Evolutionary conservation across 1,284 basidiomycete genomes (phyloP).

Genomic region (Veloporphyrellus conicus): DNA sequence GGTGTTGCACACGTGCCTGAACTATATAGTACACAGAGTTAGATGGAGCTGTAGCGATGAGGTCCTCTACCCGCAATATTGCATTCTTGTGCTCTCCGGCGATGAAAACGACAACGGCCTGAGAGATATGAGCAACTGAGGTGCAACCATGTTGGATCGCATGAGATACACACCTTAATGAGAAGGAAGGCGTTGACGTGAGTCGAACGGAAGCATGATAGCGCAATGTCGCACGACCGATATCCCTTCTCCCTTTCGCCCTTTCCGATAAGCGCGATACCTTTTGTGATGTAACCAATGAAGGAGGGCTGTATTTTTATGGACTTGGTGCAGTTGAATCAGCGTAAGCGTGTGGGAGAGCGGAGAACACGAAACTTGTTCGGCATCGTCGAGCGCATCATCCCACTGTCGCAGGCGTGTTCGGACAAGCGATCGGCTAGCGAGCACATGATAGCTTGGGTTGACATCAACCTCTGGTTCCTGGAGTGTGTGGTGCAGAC

Average conservation of each 20-base stretch:
- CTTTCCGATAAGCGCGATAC: neutral
- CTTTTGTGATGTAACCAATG: neutral
- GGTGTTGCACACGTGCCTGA: neutral
- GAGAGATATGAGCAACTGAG: neutral
- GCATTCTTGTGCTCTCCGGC: neutral
- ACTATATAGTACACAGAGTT: neutral
- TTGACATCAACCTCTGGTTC: neutral
- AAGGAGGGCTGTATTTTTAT: neutral
- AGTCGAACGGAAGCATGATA: neutral
- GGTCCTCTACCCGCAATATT: too few species aligned
- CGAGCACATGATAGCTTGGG: too few species aligned
- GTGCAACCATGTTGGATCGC: too few species aligned
- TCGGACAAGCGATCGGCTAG: neutral
- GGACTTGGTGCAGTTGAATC: neutral
- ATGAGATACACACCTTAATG: neutral
- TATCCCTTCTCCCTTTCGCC: neutral
- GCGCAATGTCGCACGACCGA: neutral
- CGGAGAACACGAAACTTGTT: neutral
- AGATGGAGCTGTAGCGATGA: accelerated
- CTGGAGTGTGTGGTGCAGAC: neutral
- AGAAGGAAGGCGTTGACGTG: neutral
- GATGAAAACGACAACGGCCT: neutral
- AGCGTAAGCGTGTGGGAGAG: too few species aligned
- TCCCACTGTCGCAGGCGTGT: too few species aligned
- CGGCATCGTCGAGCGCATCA: neutral